phyloP scores from a whole-genome alignment of 768 basidiomycete genomes.

The Lepiota venenata region DNA sequence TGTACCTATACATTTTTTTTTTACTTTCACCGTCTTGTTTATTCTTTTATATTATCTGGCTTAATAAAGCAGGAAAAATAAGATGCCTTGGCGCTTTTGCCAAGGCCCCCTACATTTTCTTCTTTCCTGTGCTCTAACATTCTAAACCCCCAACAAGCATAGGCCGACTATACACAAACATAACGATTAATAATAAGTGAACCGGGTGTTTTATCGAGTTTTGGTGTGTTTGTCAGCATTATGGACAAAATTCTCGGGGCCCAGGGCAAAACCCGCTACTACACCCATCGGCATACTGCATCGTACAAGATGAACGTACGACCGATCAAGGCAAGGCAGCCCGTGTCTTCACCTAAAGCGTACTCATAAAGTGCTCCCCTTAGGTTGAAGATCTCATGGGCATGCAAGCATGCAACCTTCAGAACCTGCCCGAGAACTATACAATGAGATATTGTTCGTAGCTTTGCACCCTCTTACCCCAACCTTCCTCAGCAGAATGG shows the following conservation, averaged over 20 bases:
- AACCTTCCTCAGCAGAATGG: conserved; percentile 6
- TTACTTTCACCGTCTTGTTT: too few relatives aligned
- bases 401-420: conserved; percentile 95
- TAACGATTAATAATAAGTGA: too few relatives aligned
- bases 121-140: too few relatives aligned
- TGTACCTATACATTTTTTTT: too few relatives aligned
- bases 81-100: too few relatives aligned
- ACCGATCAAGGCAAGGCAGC: conserved; percentile 32
- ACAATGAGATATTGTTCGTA: conserved; percentile 75
- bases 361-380: not conserved
- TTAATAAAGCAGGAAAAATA: too few relatives aligned
- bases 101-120: too few relatives aligned
- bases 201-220: not conserved
- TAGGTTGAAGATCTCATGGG: conserved; percentile 87
- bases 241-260: not conserved
- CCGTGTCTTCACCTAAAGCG: conserved; percentile 1
- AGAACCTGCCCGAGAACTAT: conserved; percentile 95
- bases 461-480: not conserved
- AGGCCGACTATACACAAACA: too few relatives aligned
- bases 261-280: too few relatives aligned
- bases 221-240: not conserved
- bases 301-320: conserved; percentile 39
- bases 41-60: too few relatives aligned
- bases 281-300: not conserved
- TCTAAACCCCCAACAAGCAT: too few relatives aligned